A percentile compares a stretch with the other conserved stretches of the same genome.
Conservation (phyloP, 345 rosid genomes). For the Rhizophora apiculata region DNA sequence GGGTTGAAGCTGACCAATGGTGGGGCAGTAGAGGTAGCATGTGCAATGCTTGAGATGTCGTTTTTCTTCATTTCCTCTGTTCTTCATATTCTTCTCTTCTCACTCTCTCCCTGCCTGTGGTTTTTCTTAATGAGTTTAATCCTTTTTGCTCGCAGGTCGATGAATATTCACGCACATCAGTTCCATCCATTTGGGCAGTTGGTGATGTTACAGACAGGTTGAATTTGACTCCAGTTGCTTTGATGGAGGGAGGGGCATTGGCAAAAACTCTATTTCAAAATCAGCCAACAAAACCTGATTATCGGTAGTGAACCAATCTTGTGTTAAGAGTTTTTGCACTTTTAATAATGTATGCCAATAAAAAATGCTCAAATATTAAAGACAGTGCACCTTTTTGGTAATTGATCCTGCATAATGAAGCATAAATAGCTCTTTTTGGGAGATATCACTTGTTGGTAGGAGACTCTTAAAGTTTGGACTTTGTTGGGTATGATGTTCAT, state of each 20-base stretch:
- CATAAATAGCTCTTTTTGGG: not conserved
- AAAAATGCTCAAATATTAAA: not conserved
- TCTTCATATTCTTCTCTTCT: not conserved
- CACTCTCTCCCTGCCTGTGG: not conserved
- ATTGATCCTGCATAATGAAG: not conserved
- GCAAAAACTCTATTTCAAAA: constrained; percentile 76
- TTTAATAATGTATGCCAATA: no score
- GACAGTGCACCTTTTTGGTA: not conserved
- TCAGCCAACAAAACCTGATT: constrained; percentile 86
- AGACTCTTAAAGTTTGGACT: not conserved
- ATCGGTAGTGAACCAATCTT: constrained; percentile 44
- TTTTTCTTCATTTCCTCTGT: constrained; percentile 12
- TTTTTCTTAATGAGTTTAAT: not conserved
- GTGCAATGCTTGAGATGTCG: not conserved
- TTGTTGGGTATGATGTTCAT: not conserved
- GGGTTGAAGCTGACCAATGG: constrained; percentile 70
- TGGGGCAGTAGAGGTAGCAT: constrained; percentile 86
- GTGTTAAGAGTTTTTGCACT: no score
- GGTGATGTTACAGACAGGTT: constrained; percentile 94
- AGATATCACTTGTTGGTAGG: not conserved
- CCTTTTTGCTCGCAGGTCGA: constrained; percentile 58
- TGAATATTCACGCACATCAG: constrained; percentile 75
- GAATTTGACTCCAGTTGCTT: constrained; percentile 96
- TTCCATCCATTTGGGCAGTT: constrained; percentile 95
- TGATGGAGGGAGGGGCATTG: constrained; percentile 97